Evolutionary conservation across 2,329 filamentous ascomycete genomes (phyloP).

Genomic region (Fusarium sulawesiense): DNA sequence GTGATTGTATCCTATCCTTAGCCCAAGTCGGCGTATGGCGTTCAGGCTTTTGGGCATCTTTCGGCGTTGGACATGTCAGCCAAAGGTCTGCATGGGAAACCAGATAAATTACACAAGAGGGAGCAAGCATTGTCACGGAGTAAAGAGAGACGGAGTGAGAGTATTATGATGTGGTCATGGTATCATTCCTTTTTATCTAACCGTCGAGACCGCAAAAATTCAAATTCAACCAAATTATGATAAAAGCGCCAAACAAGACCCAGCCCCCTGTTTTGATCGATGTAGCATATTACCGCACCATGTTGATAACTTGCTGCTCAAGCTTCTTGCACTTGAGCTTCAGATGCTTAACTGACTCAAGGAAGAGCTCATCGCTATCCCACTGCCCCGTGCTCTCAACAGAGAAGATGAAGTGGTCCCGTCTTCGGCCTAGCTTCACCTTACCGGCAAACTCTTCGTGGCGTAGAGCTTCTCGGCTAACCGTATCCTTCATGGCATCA

Average conservation of each 20-base stretch:
- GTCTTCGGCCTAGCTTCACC: conserved; percentile 88
- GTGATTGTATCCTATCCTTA: conserved; percentile 22
- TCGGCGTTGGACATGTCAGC: conserved; percentile 44
- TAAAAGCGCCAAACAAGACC: conserved; percentile 40
- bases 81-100: conserved; percentile 10
- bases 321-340: conserved; percentile 85
- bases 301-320: conserved; percentile 75
- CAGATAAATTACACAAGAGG: conserved; percentile 6
- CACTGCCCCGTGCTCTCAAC: conserved; percentile 96
- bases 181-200: conserved; percentile 52
- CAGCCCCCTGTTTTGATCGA: conserved; percentile 25
- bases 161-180: conserved; percentile 47
- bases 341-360: conserved; percentile 86
- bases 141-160: conserved; percentile 16
- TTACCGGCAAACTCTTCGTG: conserved; percentile 95
- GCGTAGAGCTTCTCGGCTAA: conserved; percentile 90
- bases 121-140: conserved; percentile 49
- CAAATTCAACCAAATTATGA: conserved; percentile 35
- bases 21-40: conserved; percentile 23
- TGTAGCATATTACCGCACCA: conserved; percentile 61
- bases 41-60: conserved; percentile 43
- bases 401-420: conserved; percentile 97
- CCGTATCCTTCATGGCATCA: conserved; percentile 93
- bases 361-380: conserved; percentile 91
- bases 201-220: conserved; percentile 41